Evolutionary conservation across 2,329 filamentous ascomycete genomes (phyloP).

Genomic region (Exophiala bonariae): DNA sequence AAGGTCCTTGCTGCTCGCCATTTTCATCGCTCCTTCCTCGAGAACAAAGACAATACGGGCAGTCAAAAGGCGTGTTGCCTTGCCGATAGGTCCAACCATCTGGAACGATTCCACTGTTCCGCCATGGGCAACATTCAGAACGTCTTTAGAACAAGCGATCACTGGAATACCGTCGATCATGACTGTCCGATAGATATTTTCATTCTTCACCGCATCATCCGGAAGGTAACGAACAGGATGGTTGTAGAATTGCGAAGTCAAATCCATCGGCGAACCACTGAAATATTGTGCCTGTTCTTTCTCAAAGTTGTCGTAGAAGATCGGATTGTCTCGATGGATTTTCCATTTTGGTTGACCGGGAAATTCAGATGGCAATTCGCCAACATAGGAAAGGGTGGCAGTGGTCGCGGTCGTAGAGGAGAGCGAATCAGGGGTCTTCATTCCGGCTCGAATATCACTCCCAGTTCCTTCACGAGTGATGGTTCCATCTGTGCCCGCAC

Average conservation of each 20-base stretch:
- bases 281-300: slow-evolving; percentile 1
- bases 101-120: slow-evolving; percentile 26
- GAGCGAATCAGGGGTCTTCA: background rate
- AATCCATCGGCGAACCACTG: background rate
- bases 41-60: slow-evolving; percentile 25
- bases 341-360: slow-evolving; percentile 16
- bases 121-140: slow-evolving; percentile 20
- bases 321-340: slow-evolving; percentile 19
- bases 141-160: slow-evolving; percentile 17
- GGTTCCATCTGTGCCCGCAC: too few relatives aligned
- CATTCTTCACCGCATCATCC: slow-evolving; percentile 14
- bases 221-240: slow-evolving; percentile 26
- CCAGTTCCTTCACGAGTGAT: too few relatives aligned
- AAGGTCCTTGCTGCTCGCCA: slow-evolving; percentile 22
- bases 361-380: slow-evolving; percentile 10
- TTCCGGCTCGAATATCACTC: too few relatives aligned
- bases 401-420: background rate
- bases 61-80: slow-evolving; percentile 21
- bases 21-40: slow-evolving; percentile 20
- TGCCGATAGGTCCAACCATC: slow-evolving; percentile 23
- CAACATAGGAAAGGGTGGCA: background rate
- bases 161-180: slow-evolving; percentile 28
- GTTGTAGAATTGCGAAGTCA: slow-evolving; percentile 13
- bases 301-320: slow-evolving; percentile 20
- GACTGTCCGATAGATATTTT: slow-evolving; percentile 27